Evolutionary conservation across 148 eudicot genomes (phyloP), one percentile per base, ranked within the genome.

Genomic region (Amaranthus palmeri): DNA sequence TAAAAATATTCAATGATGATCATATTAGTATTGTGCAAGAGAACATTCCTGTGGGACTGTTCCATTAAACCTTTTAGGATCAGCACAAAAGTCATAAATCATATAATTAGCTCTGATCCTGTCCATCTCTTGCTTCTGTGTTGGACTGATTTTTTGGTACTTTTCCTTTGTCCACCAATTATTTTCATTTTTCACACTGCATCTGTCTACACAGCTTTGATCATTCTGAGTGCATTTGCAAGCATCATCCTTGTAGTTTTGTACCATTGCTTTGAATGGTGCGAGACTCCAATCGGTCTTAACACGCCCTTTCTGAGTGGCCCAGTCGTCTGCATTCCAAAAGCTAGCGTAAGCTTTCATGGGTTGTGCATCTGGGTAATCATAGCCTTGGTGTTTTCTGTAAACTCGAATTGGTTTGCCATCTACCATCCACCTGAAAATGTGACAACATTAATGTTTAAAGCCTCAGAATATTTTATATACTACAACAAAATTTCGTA

Each of bases 261-360:
- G 72, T 61, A 80, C 75, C 41, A 45, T 56, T 25, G 91, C 82
- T 49, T 58, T 58, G 74, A 87, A 89, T 12, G 92, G 92, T 49
- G 86, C 84, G 14, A 69, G 54, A 1, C 42, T 75, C 96, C 92
- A 88, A 70, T 92, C 83, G 12, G 80, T 89, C 76, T 83, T 86
- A 44, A 81, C 75, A 2, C 67, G 81, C 8, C 91, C 96, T 11
- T 89, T 86, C 76, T 86, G 81, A 13, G 91, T 90, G 36, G 91
- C 97, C 93, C 92, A 91, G 55, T 81, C 74, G 47, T 91, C 90
- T 0, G 90, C 93, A 41, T 87, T 81, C 93, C 93, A 91, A 3
- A 89, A 67, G 81, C 90, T 91, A 46, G 85, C 72, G 48, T 84
- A 83, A 0, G 76, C 79, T 18, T 70, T 66, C 90, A 87, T 84